These are phyloP conservation scores for Alternaria ventricosa DNA, from an alignment of 2,329 filamentous ascomycete genomes.

Conservation along the genomic window DNA sequence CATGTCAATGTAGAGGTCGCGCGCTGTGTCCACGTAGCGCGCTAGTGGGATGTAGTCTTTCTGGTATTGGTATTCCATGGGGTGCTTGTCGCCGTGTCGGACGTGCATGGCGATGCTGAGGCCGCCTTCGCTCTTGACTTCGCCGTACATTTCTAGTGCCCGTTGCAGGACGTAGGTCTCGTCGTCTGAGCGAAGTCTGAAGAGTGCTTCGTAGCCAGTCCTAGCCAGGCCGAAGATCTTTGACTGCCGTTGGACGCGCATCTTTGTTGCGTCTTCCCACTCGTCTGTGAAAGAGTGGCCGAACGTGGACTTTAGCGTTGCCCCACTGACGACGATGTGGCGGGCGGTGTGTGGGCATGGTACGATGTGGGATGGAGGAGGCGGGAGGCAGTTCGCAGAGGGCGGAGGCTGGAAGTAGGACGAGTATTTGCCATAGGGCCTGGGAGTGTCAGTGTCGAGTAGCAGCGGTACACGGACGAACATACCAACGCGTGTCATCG, in stretches of 20 bases:
- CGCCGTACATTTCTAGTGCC: slow-evolving; percentile 61
- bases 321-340: slow-evolving; percentile 75
- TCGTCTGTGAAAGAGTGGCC: slow-evolving; percentile 63
- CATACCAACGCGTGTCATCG: slow-evolving; percentile 77
- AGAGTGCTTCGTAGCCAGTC: slow-evolving; percentile 75
- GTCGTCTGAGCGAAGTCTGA: slow-evolving; percentile 71
- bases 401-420: slow-evolving; percentile 75
- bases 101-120: slow-evolving; percentile 76
- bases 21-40: slow-evolving; percentile 68
- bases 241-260: slow-evolving; percentile 60
- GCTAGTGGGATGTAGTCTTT: slow-evolving; percentile 79
- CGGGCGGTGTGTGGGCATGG: slow-evolving; percentile 79
- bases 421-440: slow-evolving; percentile 77
- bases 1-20: slow-evolving; percentile 59
- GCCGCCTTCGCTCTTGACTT: slow-evolving; percentile 55
- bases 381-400: slow-evolving; percentile 69
- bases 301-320: slow-evolving; percentile 70
- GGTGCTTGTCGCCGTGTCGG: slow-evolving; percentile 79
- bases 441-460: slow-evolving; percentile 31
- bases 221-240: slow-evolving; percentile 73
- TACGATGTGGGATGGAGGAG: slow-evolving; percentile 75
- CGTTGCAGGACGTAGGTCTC: slow-evolving; percentile 68
- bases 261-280: slow-evolving; percentile 59
- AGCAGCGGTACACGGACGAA: neutral
- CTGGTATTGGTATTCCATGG: slow-evolving; percentile 76